Percentiles rank a stretch among this genome's conserved stretches.
Evolutionary conservation across 78 protist genomes (phyloP).

Genomic region (Dictyostelium purpureum): DNA sequence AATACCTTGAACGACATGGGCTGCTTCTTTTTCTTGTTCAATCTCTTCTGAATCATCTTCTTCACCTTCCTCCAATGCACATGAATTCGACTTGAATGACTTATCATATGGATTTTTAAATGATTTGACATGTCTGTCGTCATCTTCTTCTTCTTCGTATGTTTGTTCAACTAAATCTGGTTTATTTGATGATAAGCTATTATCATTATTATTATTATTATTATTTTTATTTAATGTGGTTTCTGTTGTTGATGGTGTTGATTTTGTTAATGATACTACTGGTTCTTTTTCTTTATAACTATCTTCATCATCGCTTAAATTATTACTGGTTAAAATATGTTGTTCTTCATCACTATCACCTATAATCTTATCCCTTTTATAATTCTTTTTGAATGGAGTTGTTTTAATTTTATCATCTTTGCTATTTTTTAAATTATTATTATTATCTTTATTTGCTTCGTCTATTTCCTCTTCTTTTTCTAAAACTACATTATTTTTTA

Average conservation of each 20-base stretch:
- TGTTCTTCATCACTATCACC: conserved; percentile 4
- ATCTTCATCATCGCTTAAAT: not conserved
- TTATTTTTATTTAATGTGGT: not conserved
- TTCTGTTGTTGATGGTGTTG: not conserved
- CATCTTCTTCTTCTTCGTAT: not conserved
- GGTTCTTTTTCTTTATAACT: not conserved
- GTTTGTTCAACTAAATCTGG: not conserved
- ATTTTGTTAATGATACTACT: not conserved
- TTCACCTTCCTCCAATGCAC: conserved; percentile 72
- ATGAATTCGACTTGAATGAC: conserved; percentile 44
- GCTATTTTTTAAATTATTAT: not conserved
- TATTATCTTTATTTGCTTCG: not conserved
- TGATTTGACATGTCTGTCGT: not conserved
- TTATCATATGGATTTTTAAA: not conserved
- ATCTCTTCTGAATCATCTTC: not conserved
- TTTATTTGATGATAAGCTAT: too few species aligned
- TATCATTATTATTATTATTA: not conserved
- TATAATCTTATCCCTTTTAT: not conserved
- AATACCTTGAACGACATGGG: conserved; percentile 52
- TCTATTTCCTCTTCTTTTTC: not conserved
- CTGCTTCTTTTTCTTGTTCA: conserved; percentile 16
- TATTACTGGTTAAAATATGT: not conserved
- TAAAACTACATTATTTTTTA: not conserved
- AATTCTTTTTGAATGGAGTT: not conserved
- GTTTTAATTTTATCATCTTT: not conserved